Evolutionary conservation across 2,329 filamentous ascomycete genomes (phyloP).

Genomic region (Ramularia collo-cygni): DNA sequence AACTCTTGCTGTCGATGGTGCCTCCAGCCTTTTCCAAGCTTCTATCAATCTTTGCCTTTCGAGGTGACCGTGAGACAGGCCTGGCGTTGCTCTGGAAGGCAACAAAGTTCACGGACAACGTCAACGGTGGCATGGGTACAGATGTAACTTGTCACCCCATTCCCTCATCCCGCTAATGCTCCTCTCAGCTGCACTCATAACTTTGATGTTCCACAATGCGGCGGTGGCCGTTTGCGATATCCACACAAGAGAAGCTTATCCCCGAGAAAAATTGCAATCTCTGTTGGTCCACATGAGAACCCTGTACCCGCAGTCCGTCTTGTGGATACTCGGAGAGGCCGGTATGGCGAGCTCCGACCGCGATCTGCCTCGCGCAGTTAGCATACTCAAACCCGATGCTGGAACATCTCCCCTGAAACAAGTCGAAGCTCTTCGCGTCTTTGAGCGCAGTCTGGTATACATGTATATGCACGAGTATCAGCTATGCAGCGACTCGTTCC

Average conservation of each 20-base stretch:
- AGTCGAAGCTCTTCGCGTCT: constrained; percentile 75
- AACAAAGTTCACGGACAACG: constrained; percentile 67
- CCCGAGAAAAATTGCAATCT: constrained; percentile 56
- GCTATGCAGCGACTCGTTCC: constrained; percentile 66
- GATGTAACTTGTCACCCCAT: too few species aligned
- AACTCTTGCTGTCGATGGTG: constrained; percentile 84
- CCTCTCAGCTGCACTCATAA: constrained; percentile 57
- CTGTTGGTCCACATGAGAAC: constrained; percentile 67
- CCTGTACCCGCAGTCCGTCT: constrained; percentile 70
- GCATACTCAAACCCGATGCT: constrained; percentile 39
- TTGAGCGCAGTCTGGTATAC: constrained; percentile 71
- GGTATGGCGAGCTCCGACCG: constrained; percentile 63
- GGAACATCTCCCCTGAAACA: constrained; percentile 68
- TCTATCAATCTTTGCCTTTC: constrained; percentile 82
- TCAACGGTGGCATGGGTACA: constrained; percentile 72
- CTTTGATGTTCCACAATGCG: constrained; percentile 83
- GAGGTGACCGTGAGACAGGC: constrained; percentile 76
- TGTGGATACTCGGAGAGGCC: constrained; percentile 87
- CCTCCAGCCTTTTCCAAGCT: constrained; percentile 85
- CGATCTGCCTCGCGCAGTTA: constrained; percentile 60
- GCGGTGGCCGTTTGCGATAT: constrained; percentile 85
- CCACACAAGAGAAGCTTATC: constrained; percentile 61
- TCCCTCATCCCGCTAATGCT: too few species aligned
- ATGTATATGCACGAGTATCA: constrained; percentile 76
- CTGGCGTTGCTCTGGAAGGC: constrained; percentile 86